Conservation (phyloP, 768 basidiomycete species). For the Mycena rosella region DNA sequence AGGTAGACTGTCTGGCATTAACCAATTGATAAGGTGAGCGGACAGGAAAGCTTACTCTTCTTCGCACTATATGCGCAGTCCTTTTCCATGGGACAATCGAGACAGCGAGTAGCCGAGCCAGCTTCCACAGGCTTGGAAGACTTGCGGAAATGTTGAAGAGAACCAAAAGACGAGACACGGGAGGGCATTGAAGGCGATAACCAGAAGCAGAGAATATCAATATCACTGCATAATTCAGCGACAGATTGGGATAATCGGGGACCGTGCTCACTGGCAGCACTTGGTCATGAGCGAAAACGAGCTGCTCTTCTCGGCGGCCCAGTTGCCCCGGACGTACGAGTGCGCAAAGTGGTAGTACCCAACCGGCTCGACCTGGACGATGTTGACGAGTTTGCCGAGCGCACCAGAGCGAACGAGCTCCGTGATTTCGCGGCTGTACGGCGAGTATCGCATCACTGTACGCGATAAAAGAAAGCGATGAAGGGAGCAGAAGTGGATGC, state of each 20-base stretch:
- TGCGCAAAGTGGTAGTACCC: slow-evolving; percentile 93
- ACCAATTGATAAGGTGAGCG: slow-evolving; percentile 16
- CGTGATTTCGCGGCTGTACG: slow-evolving; percentile 80
- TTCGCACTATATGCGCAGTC: slow-evolving; percentile 91
- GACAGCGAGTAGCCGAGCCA: slow-evolving; percentile 76
- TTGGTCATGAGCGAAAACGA: slow-evolving; percentile 92
- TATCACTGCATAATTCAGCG: slow-evolving; percentile 66
- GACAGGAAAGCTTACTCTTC: slow-evolving; percentile 65
- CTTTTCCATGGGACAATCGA: slow-evolving; percentile 79
- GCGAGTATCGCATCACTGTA: slow-evolving; percentile 88
- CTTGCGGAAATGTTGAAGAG: slow-evolving; percentile 84
- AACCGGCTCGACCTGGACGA: slow-evolving; percentile 87
- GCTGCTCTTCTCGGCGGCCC: slow-evolving; percentile 76
- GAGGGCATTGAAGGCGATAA: slow-evolving; percentile 72
- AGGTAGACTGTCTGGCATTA: slow-evolving; percentile 74
- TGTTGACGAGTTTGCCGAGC: slow-evolving; percentile 85
- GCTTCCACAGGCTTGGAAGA: slow-evolving; percentile 77
- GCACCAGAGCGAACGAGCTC: slow-evolving; percentile 76
- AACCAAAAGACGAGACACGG: slow-evolving; percentile 89
- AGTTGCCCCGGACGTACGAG: slow-evolving; percentile 88
- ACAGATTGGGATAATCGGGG: slow-evolving; percentile 18
- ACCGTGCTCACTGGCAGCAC: slow-evolving; percentile 81
- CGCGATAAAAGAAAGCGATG: slow-evolving; percentile 4
- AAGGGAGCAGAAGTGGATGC: slow-evolving; percentile 3
- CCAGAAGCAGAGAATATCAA: slow-evolving; percentile 87